phyloP scores from a whole-genome alignment of 1,139 yeast genomes.

The Entelexis sorbosivorans region DNA sequence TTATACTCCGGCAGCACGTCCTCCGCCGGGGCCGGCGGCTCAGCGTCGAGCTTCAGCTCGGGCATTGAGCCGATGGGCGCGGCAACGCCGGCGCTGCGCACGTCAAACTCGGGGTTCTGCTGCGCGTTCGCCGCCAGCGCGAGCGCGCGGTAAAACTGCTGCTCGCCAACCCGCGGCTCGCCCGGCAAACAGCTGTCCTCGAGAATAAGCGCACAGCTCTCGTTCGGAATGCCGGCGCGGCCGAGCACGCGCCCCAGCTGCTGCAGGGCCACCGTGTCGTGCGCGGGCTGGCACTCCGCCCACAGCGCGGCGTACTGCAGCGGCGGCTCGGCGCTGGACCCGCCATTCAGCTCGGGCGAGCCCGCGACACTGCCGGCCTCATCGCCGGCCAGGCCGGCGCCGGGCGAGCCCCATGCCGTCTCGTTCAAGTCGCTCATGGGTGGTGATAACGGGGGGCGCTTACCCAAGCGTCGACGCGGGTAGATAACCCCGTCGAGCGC shows the following conservation, averaged over 20 bases:
- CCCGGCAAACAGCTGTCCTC: conserved; percentile 7
- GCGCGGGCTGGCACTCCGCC: conserved; percentile 18
- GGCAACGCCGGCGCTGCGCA: background rate
- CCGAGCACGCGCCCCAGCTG: conserved; percentile 15
- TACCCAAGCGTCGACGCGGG: background rate
- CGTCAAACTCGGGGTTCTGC: conserved; percentile 1
- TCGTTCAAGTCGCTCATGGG: conserved; percentile 2
- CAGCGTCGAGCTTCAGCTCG: conserved; percentile 4
- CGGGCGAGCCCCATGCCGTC: conserved; percentile 3
- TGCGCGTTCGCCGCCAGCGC: conserved; percentile 18
- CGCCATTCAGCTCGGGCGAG: background rate
- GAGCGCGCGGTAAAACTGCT: conserved; percentile 19
- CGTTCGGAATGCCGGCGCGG: conserved; percentile 17
- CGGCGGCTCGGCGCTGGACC: conserved; percentile 14
- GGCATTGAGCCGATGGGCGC: background rate
- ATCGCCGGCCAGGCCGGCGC: background rate
- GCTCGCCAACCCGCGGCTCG: conserved; percentile 10
- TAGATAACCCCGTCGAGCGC: background rate
- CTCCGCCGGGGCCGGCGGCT: background rate
- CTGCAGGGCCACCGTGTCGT: conserved; percentile 12
- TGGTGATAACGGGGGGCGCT: background rate
- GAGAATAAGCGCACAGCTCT: conserved; percentile 16
- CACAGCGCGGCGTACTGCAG: conserved; percentile 21
- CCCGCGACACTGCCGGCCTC: background rate
- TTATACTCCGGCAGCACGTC: conserved; percentile 3